Evolutionary conservation across 441 rosid genomes (phyloP), one percentile per base, ranked within the genome.

Genomic region (Euphorbia celastroides): DNA sequence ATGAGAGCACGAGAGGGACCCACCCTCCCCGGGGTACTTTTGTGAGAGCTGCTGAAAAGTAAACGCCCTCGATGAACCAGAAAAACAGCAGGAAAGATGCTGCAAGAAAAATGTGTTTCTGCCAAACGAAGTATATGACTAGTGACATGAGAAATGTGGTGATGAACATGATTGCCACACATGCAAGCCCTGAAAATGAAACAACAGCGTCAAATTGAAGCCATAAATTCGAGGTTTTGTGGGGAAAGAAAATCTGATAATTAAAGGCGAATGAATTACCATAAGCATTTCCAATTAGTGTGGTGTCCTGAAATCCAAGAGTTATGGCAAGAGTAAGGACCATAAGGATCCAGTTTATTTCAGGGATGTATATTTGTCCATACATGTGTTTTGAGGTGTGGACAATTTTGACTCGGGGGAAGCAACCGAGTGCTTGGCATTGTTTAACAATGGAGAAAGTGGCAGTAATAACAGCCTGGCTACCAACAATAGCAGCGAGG

Each of bases 261-360:
- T n/a, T n/a, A 9, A 31, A 50, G 5, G 67, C 16, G 13, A 31
- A 41, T 62, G 13, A 67, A 70, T 78, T 79, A 93, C 97, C 97
- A 55, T 93, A 93, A 73, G 97, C 97, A 82, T 93, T 88, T 83
- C 96, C 97, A 44, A 90, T 87, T 64, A 79, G 74, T 72, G 84
- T 82, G 61, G 93, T 88, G 77, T 88, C 87, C 67, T 5, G 85
- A 75, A 93, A 87, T 70, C 96, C 94, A 62, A 87, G 51, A 59
- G 97, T 81, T 77, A 90, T 52, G 62, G 93, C 84, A 75, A 93
- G 93, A 46, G 94, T 86, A 36, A 93, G 82, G 73, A 87, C 74
- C 98, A 93, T 88, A 68, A 93, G 88, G 75, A 90, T 88, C 98
- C 97, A 93, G 75, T 93, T 93, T 70, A 93, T 93, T 76, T 90